Base-by-base conservation (phyloP, 192 early-diverging fungal species). In the Gamsiella multidivaricata region DNA sequence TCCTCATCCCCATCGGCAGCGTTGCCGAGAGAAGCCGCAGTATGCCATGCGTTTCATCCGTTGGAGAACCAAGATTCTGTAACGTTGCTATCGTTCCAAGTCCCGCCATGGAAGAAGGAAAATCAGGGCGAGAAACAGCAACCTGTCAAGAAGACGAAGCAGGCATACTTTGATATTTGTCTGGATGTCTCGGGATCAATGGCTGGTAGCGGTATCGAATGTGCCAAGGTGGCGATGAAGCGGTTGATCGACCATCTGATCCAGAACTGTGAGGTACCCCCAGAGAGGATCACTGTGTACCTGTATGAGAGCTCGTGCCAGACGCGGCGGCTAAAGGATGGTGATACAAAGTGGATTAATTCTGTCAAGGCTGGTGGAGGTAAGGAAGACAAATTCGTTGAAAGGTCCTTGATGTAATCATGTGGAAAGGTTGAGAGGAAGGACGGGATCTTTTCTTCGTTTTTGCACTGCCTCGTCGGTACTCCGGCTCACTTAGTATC, bases 151-250 rank as follows among this genome's bases (percentile, higher is more conserved):
- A 17, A 4, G 0, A 32, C 39, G 12, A 78, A 78, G 65, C 60
- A 78, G 33, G 61, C 65, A 0, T 78, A 46, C 17, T 78, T 78
- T 41, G 60, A 78, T 18, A 78, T 78, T 32, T 78, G 74, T 29
- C 66, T 78, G 5, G 74, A 78, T 53, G 28, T 52, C n/a, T 81
- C 70, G 17, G 82, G 78, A 8, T 83, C 82, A 0, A 83, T 83
- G 82, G 51, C 72, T 11, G 82, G 82, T 2, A 67, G 78, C 2
- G 72, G 67, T 7, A 51, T 83, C 33, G 17, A 8, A 11, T 80
- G 79, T 26, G 82, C 82, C 12, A 83, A 80, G 28, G 34, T 20
- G 7, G 78, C 82, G 2, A 80, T 83, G 61, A 54, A 63, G 28
- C 31, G 51, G 2, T 51, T 83, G 5, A 45, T 80, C 31, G 64